A percentile compares a stretch with the other conserved stretches of the same genome.
Conservation (phyloP, 148 eudicot species). For the Tetragonia tetragonoides region DNA sequence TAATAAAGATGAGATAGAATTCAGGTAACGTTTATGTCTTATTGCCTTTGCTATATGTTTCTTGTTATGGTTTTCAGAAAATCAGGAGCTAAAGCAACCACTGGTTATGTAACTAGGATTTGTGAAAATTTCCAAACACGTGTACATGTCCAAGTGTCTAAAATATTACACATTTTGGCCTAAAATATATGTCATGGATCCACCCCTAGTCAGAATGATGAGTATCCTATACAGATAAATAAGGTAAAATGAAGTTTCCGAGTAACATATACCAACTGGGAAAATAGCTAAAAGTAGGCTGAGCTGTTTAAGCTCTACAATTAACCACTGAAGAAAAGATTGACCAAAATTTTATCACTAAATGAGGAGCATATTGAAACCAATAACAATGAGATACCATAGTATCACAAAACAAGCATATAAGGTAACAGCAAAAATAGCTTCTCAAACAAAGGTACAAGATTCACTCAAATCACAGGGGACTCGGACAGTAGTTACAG, state of each 20-base stretch:
- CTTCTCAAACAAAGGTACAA: neutral
- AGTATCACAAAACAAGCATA: neutral
- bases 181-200: too few species aligned
- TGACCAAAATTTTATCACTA: neutral
- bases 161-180: too few species aligned
- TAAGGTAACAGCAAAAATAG: neutral
- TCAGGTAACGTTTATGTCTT: neutral
- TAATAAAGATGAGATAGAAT: constrained; percentile 1
- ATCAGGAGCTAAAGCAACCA: constrained; percentile 7
- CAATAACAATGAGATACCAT: neutral
- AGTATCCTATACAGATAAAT: too few species aligned
- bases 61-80: constrained; percentile 1
- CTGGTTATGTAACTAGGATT: too few species aligned
- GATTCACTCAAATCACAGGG: neutral
- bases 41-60: constrained; percentile 13
- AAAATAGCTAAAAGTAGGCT: neutral
- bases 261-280: neutral
- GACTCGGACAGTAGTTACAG: neutral
- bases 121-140: too few species aligned
- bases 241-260: too few species aligned
- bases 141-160: too few species aligned
- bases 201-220: too few species aligned
- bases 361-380: neutral
- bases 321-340: neutral
- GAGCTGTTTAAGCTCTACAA: neutral